Evolutionary conservation across 192 early-diverging fungal genomes (phyloP), one percentile per base, ranked within the genome.

Genomic region (Dispira simplex): DNA sequence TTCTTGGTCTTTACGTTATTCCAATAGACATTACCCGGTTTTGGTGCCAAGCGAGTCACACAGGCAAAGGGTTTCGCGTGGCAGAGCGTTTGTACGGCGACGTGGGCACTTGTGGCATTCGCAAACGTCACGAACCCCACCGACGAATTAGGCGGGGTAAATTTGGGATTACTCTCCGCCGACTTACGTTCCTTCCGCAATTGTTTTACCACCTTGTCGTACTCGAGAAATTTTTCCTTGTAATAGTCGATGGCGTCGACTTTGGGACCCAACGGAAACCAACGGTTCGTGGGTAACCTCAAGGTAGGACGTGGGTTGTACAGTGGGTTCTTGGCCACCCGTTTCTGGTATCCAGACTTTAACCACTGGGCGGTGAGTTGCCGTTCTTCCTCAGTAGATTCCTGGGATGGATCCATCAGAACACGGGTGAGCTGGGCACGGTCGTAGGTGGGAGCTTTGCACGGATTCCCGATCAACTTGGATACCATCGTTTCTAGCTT

Each of bases 81-180:
- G 62, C 82, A 79, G 32, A 86, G 75, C 0, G 81, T 73, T 73
- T 90, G 87, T 13, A 84, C 73, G 12, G 79, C 76, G 48, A 85
- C 72, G 66, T 82, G 82, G 74, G 88, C 88, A 46, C 82, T 79
- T 25, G 77, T 75, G n/a, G 86, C 74, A 28, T 82, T 77, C 60
- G 82, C 79, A 67, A 87, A 90, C 16, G 88, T 90, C n/a, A 90
- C 85, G 65, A 90, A 90, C 2, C 84, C 88, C 25, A 84, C 81
- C 16, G 77, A 83, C 0, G 85, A 77, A 16, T 52, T 65, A 4
- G 66, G 65, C 2, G 44, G 20, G 25, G 68, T 64, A n/a, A 46
- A 21, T 21, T 20, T 49, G 48, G 48, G 48, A 49, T 49, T 49
- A 21, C 48, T 21, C 18, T 49, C 18, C 4, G 48, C 48, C 18